These are phyloP conservation scores for Lindgomyces ingoldianus DNA, from an alignment of 495 filamentous ascomycete species.

Conservation along the genomic window DNA sequence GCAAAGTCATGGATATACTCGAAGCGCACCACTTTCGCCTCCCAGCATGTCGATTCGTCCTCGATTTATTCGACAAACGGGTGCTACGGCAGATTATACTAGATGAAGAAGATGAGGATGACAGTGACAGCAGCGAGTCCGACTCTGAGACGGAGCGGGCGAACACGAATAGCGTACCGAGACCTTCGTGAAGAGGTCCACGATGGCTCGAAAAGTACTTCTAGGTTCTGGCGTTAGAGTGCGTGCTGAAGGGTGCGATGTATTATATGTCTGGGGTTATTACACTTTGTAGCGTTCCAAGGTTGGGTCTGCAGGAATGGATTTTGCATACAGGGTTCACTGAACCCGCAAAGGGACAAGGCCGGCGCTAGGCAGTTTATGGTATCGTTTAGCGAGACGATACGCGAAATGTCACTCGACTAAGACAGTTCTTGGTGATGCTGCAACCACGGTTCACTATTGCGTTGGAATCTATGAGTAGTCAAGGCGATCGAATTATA, in stretches of 20 bases:
- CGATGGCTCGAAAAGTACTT: background rate
- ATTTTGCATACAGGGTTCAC: constrained; percentile 27
- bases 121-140: constrained; percentile 29
- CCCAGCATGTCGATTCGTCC: constrained; percentile 78
- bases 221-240: constrained; percentile 14
- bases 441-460: no score
- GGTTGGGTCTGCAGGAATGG: background rate
- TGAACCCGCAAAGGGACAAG: background rate
- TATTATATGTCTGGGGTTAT: constrained; percentile 20
- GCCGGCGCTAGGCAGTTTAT: background rate
- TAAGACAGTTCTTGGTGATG: no score
- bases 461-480: no score
- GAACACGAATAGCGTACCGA: constrained; percentile 20
- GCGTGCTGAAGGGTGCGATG: constrained; percentile 17
- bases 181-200: background rate
- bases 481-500: no score
- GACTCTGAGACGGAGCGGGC: constrained; percentile 19
- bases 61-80: constrained; percentile 89
- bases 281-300: background rate
- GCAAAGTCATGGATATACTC: constrained; percentile 78
- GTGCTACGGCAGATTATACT: constrained; percentile 80
- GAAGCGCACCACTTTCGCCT: constrained; percentile 89
- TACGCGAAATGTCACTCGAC: constrained; percentile 1
- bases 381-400: background rate
- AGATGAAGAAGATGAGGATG: constrained; percentile 51